Conservation (phyloP, 768 basidiomycete species). For the Mycena amicta region DNA sequence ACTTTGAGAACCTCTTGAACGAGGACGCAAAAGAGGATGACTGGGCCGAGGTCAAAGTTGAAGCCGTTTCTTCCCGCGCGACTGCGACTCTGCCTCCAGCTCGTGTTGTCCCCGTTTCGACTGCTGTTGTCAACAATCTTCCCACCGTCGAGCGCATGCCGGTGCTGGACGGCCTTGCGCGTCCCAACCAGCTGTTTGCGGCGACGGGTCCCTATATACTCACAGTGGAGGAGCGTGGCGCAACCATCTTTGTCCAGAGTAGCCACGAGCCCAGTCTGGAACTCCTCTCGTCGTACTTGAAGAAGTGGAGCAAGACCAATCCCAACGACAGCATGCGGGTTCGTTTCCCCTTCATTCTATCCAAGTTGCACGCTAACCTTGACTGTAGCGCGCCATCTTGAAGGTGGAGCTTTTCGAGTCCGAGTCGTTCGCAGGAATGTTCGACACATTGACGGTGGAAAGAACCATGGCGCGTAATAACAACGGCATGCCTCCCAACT, state of each 20-base stretch:
- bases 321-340: conserved; percentile 33
- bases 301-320: conserved; percentile 38
- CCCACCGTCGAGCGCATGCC: conserved; percentile 28
- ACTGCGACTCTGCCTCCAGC: background rate
- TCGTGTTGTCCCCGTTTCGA: conserved; percentile 3
- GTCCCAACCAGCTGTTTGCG: conserved; percentile 38
- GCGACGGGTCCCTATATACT: conserved; percentile 34
- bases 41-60: conserved; percentile 34
- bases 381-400: conserved; percentile 31
- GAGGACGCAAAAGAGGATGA: conserved; percentile 28
- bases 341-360: background rate
- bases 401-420: conserved; percentile 39
- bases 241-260: conserved; percentile 34
- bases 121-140: conserved; percentile 2
- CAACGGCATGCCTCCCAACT: conserved; percentile 29
- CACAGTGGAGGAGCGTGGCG: conserved; percentile 32
- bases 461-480: conserved; percentile 25
- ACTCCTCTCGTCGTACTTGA: conserved; percentile 36
- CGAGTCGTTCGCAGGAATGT: conserved; percentile 34
- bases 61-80: conserved; percentile 1
- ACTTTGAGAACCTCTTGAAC: conserved; percentile 36
- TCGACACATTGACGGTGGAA: conserved; percentile 38
- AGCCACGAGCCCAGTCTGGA: conserved; percentile 43
- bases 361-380: background rate
- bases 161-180: conserved; percentile 29